Percentiles rank a stretch among this genome's conserved stretches.
Conservation (phyloP, 805 yeast species). For the Saturnispora bothae region DNA sequence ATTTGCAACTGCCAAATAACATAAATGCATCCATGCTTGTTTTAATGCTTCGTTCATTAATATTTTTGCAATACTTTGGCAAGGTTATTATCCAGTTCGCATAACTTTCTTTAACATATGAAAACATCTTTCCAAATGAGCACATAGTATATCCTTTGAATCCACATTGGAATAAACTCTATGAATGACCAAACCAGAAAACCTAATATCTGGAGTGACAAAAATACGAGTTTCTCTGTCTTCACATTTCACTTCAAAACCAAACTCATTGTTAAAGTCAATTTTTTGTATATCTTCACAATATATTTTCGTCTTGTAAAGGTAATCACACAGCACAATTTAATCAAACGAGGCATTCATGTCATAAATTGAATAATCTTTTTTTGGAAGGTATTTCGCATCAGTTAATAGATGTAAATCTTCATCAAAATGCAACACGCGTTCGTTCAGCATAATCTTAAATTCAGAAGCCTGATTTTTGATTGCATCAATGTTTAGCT, state of each 20-base stretch:
- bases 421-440: neutral
- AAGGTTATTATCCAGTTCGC: neutral
- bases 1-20: neutral
- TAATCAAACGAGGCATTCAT: constrained; percentile 1
- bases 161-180: constrained; percentile 4
- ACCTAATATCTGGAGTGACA: constrained; percentile 2
- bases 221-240: constrained; percentile 1
- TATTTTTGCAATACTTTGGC: neutral
- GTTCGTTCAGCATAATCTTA: neutral
- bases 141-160: neutral
- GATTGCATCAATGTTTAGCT: neutral
- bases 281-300: neutral
- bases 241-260: neutral
- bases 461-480: neutral
- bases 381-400: neutral
- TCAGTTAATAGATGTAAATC: neutral
- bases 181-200: neutral
- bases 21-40: neutral
- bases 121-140: constrained; percentile 5
- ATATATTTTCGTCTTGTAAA: constrained; percentile 2
- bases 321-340: neutral
- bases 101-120: constrained; percentile 2
- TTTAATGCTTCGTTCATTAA: neutral
- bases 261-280: constrained; percentile 2
- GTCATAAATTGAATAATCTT: neutral